Percentiles rank a stretch among this genome's conserved stretches.
These are phyloP conservation scores for Verticillium alfalfae DNA, from an alignment of 2,329 filamentous ascomycete species.

Conservation along the genomic window DNA sequence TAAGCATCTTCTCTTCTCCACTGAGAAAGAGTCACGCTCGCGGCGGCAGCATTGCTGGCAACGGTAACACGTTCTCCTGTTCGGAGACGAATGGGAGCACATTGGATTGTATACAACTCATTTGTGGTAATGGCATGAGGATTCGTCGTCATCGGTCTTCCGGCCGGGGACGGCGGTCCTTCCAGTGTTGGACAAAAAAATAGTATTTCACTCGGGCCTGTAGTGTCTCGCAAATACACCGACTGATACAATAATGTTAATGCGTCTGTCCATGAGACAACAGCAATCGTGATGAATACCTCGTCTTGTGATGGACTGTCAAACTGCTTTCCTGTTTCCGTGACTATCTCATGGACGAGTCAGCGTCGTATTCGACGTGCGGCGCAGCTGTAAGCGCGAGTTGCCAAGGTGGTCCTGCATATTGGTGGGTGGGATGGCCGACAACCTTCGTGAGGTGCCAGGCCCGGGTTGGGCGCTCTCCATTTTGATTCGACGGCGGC, in stretches of 20 bases:
- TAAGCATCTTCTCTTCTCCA: conserved; percentile 1
- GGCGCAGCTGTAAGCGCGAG: background rate
- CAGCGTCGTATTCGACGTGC: too few relatives aligned
- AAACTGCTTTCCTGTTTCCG: background rate
- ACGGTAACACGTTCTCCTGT: background rate
- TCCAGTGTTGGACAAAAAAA: background rate
- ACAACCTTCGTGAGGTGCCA: background rate
- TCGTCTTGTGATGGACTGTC: background rate
- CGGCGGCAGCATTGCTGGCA: background rate
- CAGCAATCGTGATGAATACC: background rate
- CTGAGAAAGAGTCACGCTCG: background rate
- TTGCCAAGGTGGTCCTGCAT: background rate
- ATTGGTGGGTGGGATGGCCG: background rate
- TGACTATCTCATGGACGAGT: background rate
- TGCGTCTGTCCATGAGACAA: background rate
- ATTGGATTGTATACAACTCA: background rate
- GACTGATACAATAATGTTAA: conserved; percentile 3
- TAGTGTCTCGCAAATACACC: conserved; percentile 2
- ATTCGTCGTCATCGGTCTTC: background rate
- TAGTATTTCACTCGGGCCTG: background rate
- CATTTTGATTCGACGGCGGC: background rate
- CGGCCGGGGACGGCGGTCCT: background rate
- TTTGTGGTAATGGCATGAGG: background rate
- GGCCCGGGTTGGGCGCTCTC: background rate
- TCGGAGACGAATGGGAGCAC: background rate